Percentiles rank a stretch among this genome's conserved stretches.
Conservation (phyloP, 2,329 filamentous ascomycete species). For the Fusarium sterilihyphosum region DNA sequence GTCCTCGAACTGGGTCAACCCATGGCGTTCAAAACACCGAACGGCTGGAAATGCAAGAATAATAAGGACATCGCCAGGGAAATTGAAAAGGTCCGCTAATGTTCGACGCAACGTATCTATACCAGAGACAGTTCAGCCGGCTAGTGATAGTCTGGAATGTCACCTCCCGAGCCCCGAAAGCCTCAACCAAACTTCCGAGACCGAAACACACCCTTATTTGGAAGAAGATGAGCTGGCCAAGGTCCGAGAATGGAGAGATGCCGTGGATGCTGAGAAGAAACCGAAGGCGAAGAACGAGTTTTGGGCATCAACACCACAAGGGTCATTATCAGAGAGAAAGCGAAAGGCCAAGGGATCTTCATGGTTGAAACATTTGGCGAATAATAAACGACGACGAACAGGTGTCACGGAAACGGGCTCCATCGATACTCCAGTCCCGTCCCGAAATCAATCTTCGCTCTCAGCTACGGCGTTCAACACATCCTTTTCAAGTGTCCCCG, state of each 20-base stretch:
- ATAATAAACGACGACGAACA: constrained; percentile 47
- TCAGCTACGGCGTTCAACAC: background rate
- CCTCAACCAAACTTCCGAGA: constrained; percentile 48
- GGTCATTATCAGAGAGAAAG: constrained; percentile 34
- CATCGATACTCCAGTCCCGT: constrained; percentile 33
- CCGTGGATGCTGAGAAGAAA: constrained; percentile 22
- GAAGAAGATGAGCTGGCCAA: constrained; percentile 46
- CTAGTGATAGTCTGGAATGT: constrained; percentile 45
- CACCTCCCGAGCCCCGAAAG: constrained; percentile 56
- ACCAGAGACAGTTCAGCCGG: constrained; percentile 17
- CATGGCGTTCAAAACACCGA: constrained; percentile 47
- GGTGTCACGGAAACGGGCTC: constrained; percentile 35
- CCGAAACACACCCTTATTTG: constrained; percentile 44
- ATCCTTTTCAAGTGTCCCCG: constrained; percentile 36
- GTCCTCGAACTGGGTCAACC: constrained; percentile 46
- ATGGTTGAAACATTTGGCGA: constrained; percentile 47
- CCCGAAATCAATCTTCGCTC: constrained; percentile 1
- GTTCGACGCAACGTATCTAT: constrained; percentile 27
- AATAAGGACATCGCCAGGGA: constrained; percentile 28
- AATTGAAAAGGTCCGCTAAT: constrained; percentile 23
- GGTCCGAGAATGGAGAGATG: constrained; percentile 48
- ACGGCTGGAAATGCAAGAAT: constrained; percentile 22
- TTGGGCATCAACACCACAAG: constrained; percentile 35
- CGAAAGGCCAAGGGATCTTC: constrained; percentile 42
- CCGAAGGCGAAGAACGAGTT: constrained; percentile 32